Evolutionary conservation across 2,329 filamentous ascomycete species (phyloP).

Genomic region (Lecanoromycetidae sp.): DNA sequence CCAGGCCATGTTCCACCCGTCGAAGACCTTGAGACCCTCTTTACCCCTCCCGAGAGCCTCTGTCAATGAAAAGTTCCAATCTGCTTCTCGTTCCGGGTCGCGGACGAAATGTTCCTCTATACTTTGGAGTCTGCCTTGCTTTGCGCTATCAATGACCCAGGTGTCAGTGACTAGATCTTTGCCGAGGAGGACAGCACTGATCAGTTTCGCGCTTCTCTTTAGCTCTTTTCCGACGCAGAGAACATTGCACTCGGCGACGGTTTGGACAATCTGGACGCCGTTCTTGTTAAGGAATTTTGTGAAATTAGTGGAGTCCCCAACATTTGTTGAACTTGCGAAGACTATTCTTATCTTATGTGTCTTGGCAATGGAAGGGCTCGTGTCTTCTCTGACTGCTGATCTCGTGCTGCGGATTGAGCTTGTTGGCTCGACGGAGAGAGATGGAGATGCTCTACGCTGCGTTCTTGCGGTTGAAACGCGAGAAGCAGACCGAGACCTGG

Average conservation of each 20-base stretch:
- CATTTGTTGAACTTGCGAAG: conserved; percentile 14
- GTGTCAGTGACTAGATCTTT: conserved; percentile 36
- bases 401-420: conserved; percentile 13
- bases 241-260: conserved; percentile 16
- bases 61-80: conserved; percentile 29
- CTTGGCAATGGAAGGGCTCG: neutral
- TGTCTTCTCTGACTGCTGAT: neutral
- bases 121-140: conserved; percentile 27
- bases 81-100: conserved; percentile 26
- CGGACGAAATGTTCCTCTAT: conserved; percentile 26
- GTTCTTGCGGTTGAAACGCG: no score
- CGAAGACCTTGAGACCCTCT: conserved; percentile 23
- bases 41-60: conserved; percentile 22
- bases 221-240: conserved; percentile 30
- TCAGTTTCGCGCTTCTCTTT: conserved; percentile 34
- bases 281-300: conserved; percentile 11
- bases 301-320: conserved; percentile 4
- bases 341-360: conserved; percentile 2
- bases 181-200: conserved; percentile 32
- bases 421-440: neutral
- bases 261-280: conserved; percentile 7
- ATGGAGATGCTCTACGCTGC: neutral
- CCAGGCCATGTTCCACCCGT: conserved; percentile 24
- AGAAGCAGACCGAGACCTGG: no score
- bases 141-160: conserved; percentile 33